A percentile compares a stretch with the other conserved stretches of the same genome.
Conservation (phyloP, 2,329 filamentous ascomycete genomes). For the Penicillium decumbens region DNA sequence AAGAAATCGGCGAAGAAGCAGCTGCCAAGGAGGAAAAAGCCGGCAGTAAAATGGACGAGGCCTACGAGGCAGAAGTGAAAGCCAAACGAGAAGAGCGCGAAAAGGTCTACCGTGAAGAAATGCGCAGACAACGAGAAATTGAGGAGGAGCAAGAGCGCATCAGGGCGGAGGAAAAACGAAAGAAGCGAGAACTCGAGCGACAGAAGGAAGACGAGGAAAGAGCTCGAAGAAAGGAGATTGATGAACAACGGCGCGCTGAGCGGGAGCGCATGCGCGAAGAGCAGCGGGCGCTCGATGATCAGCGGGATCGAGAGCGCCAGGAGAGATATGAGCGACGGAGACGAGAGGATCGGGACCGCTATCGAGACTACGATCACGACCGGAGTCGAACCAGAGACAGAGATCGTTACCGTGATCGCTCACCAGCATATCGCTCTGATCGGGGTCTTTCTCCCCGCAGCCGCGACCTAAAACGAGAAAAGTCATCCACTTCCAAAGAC, state of each 20-base stretch:
- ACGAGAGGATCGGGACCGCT: slow-evolving; percentile 45
- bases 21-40: slow-evolving; percentile 52
- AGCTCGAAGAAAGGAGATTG: slow-evolving; percentile 49
- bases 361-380: slow-evolving; percentile 38
- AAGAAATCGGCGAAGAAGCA: slow-evolving; percentile 56
- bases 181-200: slow-evolving; percentile 41
- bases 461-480: slow-evolving; percentile 32
- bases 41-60: slow-evolving; percentile 58
- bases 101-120: slow-evolving; percentile 46
- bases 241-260: slow-evolving; percentile 48
- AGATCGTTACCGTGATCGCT: slow-evolving; percentile 31
- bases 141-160: slow-evolving; percentile 41
- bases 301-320: slow-evolving; percentile 49
- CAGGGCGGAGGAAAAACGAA: slow-evolving; percentile 41
- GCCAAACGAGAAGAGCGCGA: slow-evolving; percentile 51
- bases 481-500: slow-evolving; percentile 32
- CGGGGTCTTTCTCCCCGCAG: slow-evolving; percentile 28
- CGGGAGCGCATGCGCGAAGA: slow-evolving; percentile 50
- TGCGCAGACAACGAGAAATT: slow-evolving; percentile 51
- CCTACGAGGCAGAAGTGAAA: slow-evolving; percentile 54
- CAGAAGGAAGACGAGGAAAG: slow-evolving; percentile 45
- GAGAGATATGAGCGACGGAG: slow-evolving; percentile 44
- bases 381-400: slow-evolving; percentile 36
- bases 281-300: slow-evolving; percentile 50
- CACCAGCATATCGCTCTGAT: slow-evolving; percentile 31